Base-by-base conservation (phyloP, 305 asterid genomes). In the Fraxinus sp. region DNA sequence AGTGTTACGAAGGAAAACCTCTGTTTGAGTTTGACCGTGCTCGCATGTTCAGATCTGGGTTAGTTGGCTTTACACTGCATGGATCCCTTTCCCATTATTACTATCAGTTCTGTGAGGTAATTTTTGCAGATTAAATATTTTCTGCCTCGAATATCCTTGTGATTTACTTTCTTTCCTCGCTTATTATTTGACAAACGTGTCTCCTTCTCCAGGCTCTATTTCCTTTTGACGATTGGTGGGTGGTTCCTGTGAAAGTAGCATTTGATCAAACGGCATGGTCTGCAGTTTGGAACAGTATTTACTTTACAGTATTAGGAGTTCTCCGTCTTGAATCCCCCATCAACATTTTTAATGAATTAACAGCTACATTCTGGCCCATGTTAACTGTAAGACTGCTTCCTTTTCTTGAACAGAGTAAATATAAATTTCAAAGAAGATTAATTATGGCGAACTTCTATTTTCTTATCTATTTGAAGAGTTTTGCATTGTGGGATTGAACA, bases 191-290 rank as follows among this genome's bases (percentile, higher is more conserved):
- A 78, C 35, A 55, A 75, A 14, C 22, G 18, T 81, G 32, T 62
- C 2, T 14, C 77, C 26, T 59, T 75, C 81, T 78, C 70, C 90
- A 96, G 99, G 97, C 94, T 81, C 90, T 96, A 72, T 91, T 96
- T 84, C 99, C 99, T 76, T 94, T 85, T 74, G 79, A 94, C 8
- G 98, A 90, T 84, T 96, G 99, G 99, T 96, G 99, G 98, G 98
- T 96, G 82, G 97, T 96, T 87, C 98, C 98, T 18, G 93, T 82
- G 7, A 96, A 96, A 88, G 98, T 96, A 39, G 88, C 86, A 11
- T 92, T 94, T 57, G 99, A 94, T 87, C 99, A 93, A 87, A 93
- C 99, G 41, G 86, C 86, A 24, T 93, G 99, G 99, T 84, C 99
- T 41, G 98, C 93, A 16, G 43, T 91, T 80, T 96, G 99, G 99